Percentiles rank a stretch among this genome's conserved stretches.
phyloP scores from a whole-genome alignment of 176 grass and related monocot genomes.

The Cenchrus americanus region DNA sequence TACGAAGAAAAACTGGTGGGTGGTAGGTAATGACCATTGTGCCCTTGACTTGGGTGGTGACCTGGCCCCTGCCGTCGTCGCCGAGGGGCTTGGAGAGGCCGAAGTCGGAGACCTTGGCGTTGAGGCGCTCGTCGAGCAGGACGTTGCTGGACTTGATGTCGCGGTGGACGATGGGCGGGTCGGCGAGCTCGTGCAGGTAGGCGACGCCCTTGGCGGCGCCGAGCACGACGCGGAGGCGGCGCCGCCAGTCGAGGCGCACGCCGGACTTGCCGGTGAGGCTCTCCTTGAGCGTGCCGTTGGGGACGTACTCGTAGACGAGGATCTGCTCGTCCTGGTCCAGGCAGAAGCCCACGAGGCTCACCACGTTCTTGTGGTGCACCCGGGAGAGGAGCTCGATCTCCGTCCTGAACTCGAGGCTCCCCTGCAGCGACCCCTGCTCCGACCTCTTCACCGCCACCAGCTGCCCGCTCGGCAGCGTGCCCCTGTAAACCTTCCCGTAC shows the following conservation, averaged over 20 bases:
- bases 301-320: conserved; percentile 79
- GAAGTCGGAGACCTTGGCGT: conserved; percentile 83
- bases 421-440: conserved; percentile 71
- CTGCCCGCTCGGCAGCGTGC: conserved; percentile 62
- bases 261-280: conserved; percentile 85
- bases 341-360: conserved; percentile 83
- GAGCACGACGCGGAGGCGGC: conserved; percentile 66
- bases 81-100: conserved; percentile 79
- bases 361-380: conserved; percentile 89
- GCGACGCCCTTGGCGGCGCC: conserved; percentile 74
- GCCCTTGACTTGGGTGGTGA: conserved; percentile 84
- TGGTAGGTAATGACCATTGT: conserved; percentile 59
- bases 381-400: conserved; percentile 85
- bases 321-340: conserved; percentile 80
- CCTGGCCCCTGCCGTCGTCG: conserved; percentile 39
- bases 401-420: conserved; percentile 67
- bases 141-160: conserved; percentile 94
- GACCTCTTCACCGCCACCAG: conserved; percentile 76
- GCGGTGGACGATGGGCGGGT: conserved; percentile 82
- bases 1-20: not conserved
- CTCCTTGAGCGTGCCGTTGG: conserved; percentile 87
- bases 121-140: conserved; percentile 77
- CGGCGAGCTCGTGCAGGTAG: conserved; percentile 86
- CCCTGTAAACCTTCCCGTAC: conserved; percentile 83
- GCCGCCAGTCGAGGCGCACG: conserved; percentile 74